Base-by-base conservation (phyloP, 1,139 yeast species). In the Yamadazyma jaroonii region DNA sequence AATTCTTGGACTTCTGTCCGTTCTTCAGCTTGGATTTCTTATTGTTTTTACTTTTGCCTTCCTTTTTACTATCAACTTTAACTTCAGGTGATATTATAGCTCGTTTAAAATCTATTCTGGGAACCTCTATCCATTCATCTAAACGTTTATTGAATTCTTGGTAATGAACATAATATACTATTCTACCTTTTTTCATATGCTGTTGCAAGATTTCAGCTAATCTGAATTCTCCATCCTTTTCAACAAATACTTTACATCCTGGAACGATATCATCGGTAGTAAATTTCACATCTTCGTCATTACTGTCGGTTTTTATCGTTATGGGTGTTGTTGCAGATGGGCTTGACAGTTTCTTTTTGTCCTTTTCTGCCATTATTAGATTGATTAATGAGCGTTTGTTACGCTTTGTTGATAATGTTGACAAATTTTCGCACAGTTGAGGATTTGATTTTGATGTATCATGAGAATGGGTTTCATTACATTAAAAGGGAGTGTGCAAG, bases 91-190 rank as follows among this genome's bases (percentile, higher is more conserved):
- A 67, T 27, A 77, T 77, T 43, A 90, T 77, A 0, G 88, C 85
- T 44, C 79, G 67, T 17, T 72, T 64, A 42, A 81, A 74, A 56
- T 88, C 89, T 8, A 92, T 79, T 38, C 95, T 71, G 25, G 79
- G 81, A 5, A 77, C 71, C 11, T 75, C 69, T 6, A 92, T 79
- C 97, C 97, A 92, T 59, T 92, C 98, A 64, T 92, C 99, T 50
- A 92, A 72, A 41, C 77, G 56, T 48, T 92, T 92, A 65, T 92
- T 92, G 67, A 84, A 92, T 51, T 90, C 96, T 41, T 81, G 88
- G 61, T 89, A 92, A 61, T 92, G 99, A 21, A 92, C 97, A 59
- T 94, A 92, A 59, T 83, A 90, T 45, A 79, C 87, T 27, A 81
- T 77, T 41, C 84, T 77, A 6, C 92, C 89, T 57, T 88, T 84